Conservation (phyloP, 805 yeast genomes). For the Kodamaea sagamina region DNA sequence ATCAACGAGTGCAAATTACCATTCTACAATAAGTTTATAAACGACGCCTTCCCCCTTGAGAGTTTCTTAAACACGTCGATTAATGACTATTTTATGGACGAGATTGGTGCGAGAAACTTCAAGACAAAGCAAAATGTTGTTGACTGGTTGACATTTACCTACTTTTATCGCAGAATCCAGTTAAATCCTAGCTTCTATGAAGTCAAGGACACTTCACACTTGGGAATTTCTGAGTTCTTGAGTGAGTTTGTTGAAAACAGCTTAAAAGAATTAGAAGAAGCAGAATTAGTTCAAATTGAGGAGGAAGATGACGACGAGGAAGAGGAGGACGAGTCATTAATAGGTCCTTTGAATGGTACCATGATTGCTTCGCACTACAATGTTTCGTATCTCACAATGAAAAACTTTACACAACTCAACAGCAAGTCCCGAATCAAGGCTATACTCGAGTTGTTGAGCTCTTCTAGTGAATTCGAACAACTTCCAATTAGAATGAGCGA, state of each 20-base stretch:
- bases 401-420: constrained; percentile 55
- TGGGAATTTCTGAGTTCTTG: constrained; percentile 76
- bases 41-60: constrained; percentile 80
- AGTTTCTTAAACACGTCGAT: constrained; percentile 61
- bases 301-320: constrained; percentile 40
- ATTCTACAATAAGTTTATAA: constrained; percentile 71
- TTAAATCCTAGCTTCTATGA: constrained; percentile 89
- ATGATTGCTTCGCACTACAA: constrained; percentile 75
- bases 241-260: constrained; percentile 81
- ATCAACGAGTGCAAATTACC: constrained; percentile 56
- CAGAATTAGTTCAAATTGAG: constrained; percentile 62
- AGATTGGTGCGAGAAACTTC: constrained; percentile 66
- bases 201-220: constrained; percentile 59
- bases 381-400: constrained; percentile 66
- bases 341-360: constrained; percentile 68
- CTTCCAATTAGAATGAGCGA: constrained; percentile 68
- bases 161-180: constrained; percentile 77
- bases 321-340: constrained; percentile 36
- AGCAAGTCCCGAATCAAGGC: constrained; percentile 59
- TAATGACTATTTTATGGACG: constrained; percentile 71
- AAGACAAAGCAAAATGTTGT: constrained; percentile 78
- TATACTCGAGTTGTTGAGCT: constrained; percentile 63
- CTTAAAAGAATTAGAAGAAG: constrained; percentile 59
- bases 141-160: constrained; percentile 86
- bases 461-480: constrained; percentile 70